Conservation (phyloP, 2,329 filamentous ascomycete species). For the Aureobasidium uvarum region DNA sequence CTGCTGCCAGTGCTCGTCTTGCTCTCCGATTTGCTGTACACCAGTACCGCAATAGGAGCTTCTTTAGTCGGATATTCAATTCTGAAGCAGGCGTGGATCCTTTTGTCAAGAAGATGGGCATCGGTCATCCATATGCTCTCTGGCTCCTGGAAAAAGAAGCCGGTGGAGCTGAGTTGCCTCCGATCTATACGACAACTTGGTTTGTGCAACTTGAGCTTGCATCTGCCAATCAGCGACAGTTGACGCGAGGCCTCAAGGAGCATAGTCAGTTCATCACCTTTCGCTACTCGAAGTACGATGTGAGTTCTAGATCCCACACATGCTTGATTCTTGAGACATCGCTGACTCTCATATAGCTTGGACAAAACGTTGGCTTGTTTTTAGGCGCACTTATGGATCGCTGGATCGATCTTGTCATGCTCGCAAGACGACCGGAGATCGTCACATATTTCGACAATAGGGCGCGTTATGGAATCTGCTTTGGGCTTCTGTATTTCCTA, state of each 20-base stretch:
- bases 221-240: constrained; percentile 52
- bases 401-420: constrained; percentile 53
- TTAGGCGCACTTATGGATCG: constrained; percentile 56
- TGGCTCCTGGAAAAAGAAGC: constrained; percentile 49
- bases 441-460: constrained; percentile 43
- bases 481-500: constrained; percentile 58
- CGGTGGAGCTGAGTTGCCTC: constrained; percentile 55
- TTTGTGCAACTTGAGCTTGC: constrained; percentile 58
- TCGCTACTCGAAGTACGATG: constrained; percentile 56
- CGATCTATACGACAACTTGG: constrained; percentile 57
- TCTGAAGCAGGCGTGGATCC: constrained; percentile 44
- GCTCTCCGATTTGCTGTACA: constrained; percentile 49
- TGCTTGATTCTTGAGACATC: neutral
- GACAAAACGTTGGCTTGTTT: constrained; percentile 56
- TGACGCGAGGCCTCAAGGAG: constrained; percentile 55
- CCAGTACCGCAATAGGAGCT: constrained; percentile 47
- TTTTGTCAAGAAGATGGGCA: constrained; percentile 52
- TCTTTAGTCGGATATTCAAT: constrained; percentile 28
- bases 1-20: constrained; percentile 52
- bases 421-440: constrained; percentile 39
- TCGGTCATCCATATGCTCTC: constrained; percentile 53
- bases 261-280: constrained; percentile 60
- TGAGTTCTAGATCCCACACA: neutral
- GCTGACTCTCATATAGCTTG: constrained; percentile 37
- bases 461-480: constrained; percentile 51